A percentile compares a stretch with the other conserved stretches of the same genome.
These are phyloP conservation scores for Sarocladiaceae sp. DNA, from an alignment of 2,329 filamentous ascomycete genomes.

Conservation along the genomic window DNA sequence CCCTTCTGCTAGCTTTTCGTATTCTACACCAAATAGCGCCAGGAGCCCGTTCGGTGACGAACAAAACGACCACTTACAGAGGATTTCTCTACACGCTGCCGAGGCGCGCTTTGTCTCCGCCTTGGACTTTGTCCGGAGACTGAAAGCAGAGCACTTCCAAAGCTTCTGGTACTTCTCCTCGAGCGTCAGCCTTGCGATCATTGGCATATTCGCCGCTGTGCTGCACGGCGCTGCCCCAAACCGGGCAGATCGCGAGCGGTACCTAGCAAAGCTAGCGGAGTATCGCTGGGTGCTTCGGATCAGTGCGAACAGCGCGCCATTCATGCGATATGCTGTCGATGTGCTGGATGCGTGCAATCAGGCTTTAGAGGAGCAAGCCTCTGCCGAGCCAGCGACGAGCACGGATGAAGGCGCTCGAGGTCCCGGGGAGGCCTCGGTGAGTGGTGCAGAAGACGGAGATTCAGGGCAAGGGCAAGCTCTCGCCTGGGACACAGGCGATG, in stretches of 20 bases:
- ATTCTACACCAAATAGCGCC: constrained; percentile 6
- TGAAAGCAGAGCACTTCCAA: constrained; percentile 25
- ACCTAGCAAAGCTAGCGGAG: constrained; percentile 13
- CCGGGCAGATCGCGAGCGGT: constrained; percentile 8
- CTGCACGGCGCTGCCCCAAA: constrained; percentile 15
- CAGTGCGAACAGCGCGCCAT: constrained; percentile 11
- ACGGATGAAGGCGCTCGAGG: no score
- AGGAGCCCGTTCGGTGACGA: not conserved
- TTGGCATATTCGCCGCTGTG: constrained; percentile 23
- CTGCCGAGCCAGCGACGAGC: no score
- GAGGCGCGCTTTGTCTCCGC: constrained; percentile 23
- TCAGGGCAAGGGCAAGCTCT: no score
- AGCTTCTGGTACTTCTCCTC: constrained; percentile 29
- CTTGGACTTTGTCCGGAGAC: constrained; percentile 20
- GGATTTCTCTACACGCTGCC: constrained; percentile 17
- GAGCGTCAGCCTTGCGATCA: constrained; percentile 24
- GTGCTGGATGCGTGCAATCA: constrained; percentile 12
- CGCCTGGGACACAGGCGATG: no score
- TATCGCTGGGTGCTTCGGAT: constrained; percentile 15
- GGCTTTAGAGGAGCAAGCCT: constrained; percentile 10
- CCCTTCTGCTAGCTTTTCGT: no score
- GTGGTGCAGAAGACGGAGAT: no score
- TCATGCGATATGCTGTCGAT: constrained; percentile 13
- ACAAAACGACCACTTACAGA: constrained; percentile 1
- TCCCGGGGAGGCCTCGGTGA: no score